phyloP scores from a whole-genome alignment of 2,329 filamentous ascomycete species.

The Rhynchosporium secalis region DNA sequence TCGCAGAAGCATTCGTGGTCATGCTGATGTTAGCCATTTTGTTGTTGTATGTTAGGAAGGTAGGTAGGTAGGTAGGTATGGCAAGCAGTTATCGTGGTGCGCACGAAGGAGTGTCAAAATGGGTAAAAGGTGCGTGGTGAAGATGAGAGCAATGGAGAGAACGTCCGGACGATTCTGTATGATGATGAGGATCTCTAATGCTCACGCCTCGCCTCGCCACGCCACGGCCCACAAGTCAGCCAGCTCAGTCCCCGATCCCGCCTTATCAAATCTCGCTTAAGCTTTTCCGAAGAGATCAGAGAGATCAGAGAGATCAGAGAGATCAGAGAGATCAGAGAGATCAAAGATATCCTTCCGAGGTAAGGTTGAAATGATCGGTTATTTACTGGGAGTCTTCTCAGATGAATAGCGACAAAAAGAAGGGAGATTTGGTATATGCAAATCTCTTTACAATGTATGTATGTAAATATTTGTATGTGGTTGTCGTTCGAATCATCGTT shows the following conservation, averaged over 20 bases:
- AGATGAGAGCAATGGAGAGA: not conserved
- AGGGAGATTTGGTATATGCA: no score
- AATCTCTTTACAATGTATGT: no score
- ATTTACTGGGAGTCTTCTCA: no score
- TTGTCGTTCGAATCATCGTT: no score
- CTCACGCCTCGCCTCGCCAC: conserved; percentile 3
- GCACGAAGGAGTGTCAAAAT: conserved; percentile 36
- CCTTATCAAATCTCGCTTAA: conserved; percentile 35
- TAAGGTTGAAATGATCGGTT: no score
- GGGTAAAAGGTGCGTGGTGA: conserved; percentile 9
- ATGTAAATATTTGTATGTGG: no score
- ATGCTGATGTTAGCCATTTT: conserved; percentile 49
- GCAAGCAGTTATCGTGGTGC: conserved; percentile 41
- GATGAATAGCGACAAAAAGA: no score
- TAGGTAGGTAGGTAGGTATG: conserved; percentile 10
- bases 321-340: no score
- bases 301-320: no score
- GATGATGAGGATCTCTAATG: not conserved
- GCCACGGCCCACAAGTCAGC: conserved; percentile 16
- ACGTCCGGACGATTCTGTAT: no score
- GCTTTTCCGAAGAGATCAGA: conserved; percentile 23
- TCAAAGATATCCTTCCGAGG: no score
- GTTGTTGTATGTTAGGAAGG: not conserved
- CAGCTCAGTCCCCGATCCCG: not conserved
- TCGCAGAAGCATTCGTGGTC: conserved; percentile 37